These are phyloP conservation scores for Prunus davidiana DNA, from an alignment of 306 rosid species.

Conservation along the genomic window DNA sequence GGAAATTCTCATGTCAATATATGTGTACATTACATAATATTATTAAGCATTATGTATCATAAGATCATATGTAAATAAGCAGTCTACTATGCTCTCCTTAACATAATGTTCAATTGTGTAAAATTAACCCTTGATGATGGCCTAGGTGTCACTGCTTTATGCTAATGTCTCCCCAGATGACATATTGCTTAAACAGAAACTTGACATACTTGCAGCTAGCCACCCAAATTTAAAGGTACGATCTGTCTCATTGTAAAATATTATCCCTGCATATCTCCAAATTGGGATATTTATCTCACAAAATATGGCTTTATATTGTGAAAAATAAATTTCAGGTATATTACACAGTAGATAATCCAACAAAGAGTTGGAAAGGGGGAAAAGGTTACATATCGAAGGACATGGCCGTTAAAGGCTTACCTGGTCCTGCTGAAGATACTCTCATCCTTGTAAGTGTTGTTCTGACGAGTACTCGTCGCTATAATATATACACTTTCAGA, in stretches of 20 bases:
- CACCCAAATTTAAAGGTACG: conserved; percentile 90
- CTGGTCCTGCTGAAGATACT: conserved; percentile 68
- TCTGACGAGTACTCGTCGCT: background rate
- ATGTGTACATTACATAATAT: background rate
- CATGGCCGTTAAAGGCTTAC: conserved; percentile 83
- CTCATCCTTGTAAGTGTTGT: conserved; percentile 77
- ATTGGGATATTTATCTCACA: conserved; percentile 3
- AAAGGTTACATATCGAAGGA: conserved; percentile 82
- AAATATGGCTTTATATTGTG: conserved; percentile 2
- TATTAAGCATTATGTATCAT: background rate
- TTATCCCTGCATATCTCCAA: conserved; percentile 6
- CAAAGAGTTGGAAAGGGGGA: conserved; percentile 92
- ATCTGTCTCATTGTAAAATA: conserved; percentile 6
- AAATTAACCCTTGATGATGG: conserved; percentile 28
- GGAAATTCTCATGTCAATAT: background rate
- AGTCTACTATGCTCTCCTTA: background rate
- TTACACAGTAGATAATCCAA: conserved; percentile 81
- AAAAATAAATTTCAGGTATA: conserved; percentile 45
- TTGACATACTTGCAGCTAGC: conserved; percentile 70
- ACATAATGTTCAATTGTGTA: conserved; percentile 3
- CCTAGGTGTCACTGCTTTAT: conserved; percentile 81
- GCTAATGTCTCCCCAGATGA: conserved; percentile 91
- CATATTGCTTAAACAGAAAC: conserved; percentile 91
- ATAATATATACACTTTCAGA: background rate
- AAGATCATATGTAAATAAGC: background rate